Percentiles rank a stretch among this genome's conserved stretches.
phyloP scores from a whole-genome alignment of 192 early-diverging fungal genomes.

The Haplosporangium gracile region DNA sequence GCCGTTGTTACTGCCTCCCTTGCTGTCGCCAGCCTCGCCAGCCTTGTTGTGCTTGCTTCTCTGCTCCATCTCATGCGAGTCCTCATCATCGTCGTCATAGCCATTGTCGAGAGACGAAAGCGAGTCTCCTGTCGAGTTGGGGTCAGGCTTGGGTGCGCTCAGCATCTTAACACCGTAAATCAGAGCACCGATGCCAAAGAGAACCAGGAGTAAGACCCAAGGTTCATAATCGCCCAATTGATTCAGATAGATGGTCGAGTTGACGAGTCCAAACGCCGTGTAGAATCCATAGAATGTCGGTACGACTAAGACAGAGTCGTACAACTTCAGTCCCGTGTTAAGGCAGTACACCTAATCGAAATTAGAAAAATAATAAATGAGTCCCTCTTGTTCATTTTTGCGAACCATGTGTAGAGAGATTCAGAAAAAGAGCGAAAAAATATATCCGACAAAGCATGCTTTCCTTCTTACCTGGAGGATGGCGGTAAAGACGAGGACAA shows the following conservation, averaged over 20 bases:
- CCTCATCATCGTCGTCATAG: constrained; percentile 23
- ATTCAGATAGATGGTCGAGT: constrained; percentile 70
- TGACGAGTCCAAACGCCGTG: constrained; percentile 71
- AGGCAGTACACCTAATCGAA: constrained; percentile 66
- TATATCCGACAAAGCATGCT: not conserved
- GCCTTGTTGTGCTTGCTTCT: not conserved
- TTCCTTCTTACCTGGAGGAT: constrained; percentile 59
- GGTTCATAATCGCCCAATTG: constrained; percentile 62
- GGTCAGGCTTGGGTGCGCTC: constrained; percentile 55
- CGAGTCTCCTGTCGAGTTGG: not conserved
- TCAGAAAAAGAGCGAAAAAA: not conserved
- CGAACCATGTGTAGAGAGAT: not conserved
- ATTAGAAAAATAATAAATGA: not conserved
- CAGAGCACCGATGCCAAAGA: constrained; percentile 62
- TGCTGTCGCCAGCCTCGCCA: constrained; percentile 5
- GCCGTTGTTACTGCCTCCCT: constrained; percentile 2
- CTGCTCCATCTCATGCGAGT: constrained; percentile 18
- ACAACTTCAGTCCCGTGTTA: constrained; percentile 68
- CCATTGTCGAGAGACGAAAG: not conserved
- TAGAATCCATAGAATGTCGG: constrained; percentile 70
- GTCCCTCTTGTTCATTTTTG: not conserved
- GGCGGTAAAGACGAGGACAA: constrained; percentile 63
- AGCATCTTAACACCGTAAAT: constrained; percentile 68
- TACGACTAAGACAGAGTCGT: constrained; percentile 70
- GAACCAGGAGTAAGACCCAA: constrained; percentile 63